Conservation (phyloP, 129 eudicot genomes). For the Pittosporum tobira region DNA sequence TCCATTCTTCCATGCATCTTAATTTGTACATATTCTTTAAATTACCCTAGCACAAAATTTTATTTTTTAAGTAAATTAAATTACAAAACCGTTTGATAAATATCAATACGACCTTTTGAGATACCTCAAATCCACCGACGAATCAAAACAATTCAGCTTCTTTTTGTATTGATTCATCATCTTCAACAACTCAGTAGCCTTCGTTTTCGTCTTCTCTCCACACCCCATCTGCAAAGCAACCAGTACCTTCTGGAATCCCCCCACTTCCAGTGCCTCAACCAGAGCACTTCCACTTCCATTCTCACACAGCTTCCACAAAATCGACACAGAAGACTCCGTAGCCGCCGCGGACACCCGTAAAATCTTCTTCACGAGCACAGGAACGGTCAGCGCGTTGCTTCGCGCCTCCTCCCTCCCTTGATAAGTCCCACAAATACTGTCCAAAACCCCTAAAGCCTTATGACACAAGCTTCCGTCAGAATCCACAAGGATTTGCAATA, state of each 20-base stretch:
- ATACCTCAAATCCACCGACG: conserved; percentile 57
- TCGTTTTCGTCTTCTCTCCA: conserved; percentile 57
- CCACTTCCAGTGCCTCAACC: conserved; percentile 61
- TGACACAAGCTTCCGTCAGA: conserved; percentile 54
- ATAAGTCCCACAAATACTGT: conserved; percentile 22
- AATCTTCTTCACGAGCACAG: conserved; percentile 64
- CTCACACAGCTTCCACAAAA: conserved; percentile 52
- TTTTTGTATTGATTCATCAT: conserved; percentile 57
- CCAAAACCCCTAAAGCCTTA: conserved; percentile 56
- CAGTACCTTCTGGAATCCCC: conserved; percentile 81
- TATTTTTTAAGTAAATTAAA: background rate
- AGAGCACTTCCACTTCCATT: conserved; percentile 25
- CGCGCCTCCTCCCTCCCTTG: conserved; percentile 36
- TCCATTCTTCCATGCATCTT: too few relatives aligned
- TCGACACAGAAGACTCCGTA: conserved; percentile 49
- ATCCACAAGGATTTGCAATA: conserved; percentile 45
- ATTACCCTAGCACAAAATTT: background rate
- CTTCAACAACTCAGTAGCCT: conserved; percentile 74
- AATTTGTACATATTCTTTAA: too few relatives aligned
- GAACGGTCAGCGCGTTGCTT: conserved; percentile 47
- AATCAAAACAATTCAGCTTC: conserved; percentile 63
- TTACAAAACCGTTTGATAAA: too few relatives aligned
- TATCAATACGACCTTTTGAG: conserved; percentile 45
- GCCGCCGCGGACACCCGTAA: conserved; percentile 60
- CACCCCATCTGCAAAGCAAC: conserved; percentile 77